A percentile compares a stretch with the other conserved stretches of the same genome.
Conservation (phyloP, 768 basidiomycete species). For the Saitozyma sp. region DNA sequence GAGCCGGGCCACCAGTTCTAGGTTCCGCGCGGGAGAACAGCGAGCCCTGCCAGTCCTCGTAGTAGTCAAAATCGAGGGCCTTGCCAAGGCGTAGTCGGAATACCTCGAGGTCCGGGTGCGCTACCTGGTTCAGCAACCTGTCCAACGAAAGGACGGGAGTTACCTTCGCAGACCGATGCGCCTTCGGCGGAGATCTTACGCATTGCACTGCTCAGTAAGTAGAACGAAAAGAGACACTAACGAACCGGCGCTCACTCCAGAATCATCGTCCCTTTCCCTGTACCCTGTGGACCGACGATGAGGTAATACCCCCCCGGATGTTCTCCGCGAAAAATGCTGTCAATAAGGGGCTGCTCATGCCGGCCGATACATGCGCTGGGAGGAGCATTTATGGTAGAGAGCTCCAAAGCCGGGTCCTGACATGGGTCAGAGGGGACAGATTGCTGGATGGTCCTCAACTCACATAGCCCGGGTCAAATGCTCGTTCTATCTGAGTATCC, state of each 20-base stretch:
- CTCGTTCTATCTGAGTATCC: conserved; percentile 66
- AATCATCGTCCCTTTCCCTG: conserved; percentile 80
- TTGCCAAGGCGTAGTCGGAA: conserved; percentile 79
- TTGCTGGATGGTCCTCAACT: conserved; percentile 53
- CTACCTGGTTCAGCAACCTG: conserved; percentile 39
- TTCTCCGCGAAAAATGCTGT: conserved; percentile 73
- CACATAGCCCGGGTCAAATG: conserved; percentile 78
- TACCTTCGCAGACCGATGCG: conserved; percentile 57
- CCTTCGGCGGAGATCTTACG: conserved; percentile 68
- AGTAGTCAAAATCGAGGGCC: conserved; percentile 80
- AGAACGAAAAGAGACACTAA: background rate
- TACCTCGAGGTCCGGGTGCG: conserved; percentile 82
- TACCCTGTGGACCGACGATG: conserved; percentile 79
- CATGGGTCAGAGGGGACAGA: conserved; percentile 2
- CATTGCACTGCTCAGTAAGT: conserved; percentile 59
- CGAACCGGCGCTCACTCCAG: conserved; percentile 57
- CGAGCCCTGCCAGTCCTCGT: conserved; percentile 62
- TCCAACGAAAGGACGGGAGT: conserved; percentile 36
- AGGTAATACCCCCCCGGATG: conserved; percentile 74
- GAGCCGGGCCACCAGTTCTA: conserved; percentile 74
- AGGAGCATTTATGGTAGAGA: conserved; percentile 40
- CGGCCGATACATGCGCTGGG: conserved; percentile 62
- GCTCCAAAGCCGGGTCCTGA: conserved; percentile 41
- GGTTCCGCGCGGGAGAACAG: conserved; percentile 82
- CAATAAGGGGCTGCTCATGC: conserved; percentile 72